Evolutionary conservation across 345 rosid genomes (phyloP), one percentile per base, ranked within the genome.

Genomic region (Brassica nigra): DNA sequence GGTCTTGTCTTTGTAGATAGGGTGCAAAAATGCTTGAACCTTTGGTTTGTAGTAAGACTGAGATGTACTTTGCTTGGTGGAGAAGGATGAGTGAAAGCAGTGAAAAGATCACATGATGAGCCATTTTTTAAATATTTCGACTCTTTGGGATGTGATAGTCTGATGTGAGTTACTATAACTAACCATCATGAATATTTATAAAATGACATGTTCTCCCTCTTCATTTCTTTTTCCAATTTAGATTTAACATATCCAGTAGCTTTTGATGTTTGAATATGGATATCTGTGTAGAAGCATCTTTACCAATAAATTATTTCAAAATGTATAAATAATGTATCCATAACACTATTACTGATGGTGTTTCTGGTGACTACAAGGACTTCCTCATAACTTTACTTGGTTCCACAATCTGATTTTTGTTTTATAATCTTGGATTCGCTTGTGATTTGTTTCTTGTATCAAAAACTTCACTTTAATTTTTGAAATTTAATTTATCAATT

Each of bases 341-440:
- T 58, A 85, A 81, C 12, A 93, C 86, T 23, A 88, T 91, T 23
- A 23, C 27, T 23, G 27, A 23, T 23, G 27, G 91, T 76, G 86
- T 90, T 20, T 92, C 97, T 0, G 97, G 97, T 64, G 81, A 90
- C 78, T 95, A 92, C 68, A 81, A 71, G 74, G 61, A 79, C 28
- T 91, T 94, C 85, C 81, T 90, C 81, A 37, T 86, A 75, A 86
- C 97, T 62, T 85, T 94, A 80, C 89, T 92, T 44, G 98, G 94
- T 67, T 80, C 85, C 54, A 84, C 71, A 68, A 66, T 86, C 70
- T 91, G 82, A 89, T 61, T 4, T 9, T 10, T 3, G n/a, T 78
- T 34, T 6, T 49, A 15, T 68, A 37, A 33, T 68, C 3, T 68
- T 20, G 28, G 27, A 29, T 57, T 62, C 16, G 20, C 11, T 70